These are phyloP conservation scores for Knoxia roxburghii DNA, from an alignment of 257 asterid species.

Conservation along the genomic window DNA sequence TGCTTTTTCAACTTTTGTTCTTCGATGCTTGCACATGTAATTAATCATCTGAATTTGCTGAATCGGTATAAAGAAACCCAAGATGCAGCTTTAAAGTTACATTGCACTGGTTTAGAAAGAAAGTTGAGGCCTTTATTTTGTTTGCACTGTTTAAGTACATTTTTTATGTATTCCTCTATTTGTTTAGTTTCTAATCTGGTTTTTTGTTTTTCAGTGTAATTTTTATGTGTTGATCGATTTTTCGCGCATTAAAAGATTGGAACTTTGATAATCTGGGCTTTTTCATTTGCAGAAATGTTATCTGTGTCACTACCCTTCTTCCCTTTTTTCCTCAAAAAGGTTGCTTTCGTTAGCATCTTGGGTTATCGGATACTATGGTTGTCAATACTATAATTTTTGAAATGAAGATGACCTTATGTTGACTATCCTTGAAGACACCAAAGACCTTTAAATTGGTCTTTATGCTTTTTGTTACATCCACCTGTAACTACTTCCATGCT, in stretches of 20 bases:
- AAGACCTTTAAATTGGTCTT: too few relatives aligned
- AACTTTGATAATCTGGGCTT: not conserved
- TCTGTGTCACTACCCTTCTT: not conserved
- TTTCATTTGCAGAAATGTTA: not conserved
- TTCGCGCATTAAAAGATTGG: not conserved
- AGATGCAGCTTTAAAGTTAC: not conserved
- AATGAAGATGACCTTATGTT: not conserved
- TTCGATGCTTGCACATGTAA: not conserved
- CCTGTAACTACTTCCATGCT: not conserved
- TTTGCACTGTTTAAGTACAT: not conserved
- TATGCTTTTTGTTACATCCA: not conserved
- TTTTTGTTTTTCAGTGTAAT: not conserved
- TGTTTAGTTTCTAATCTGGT: not conserved
- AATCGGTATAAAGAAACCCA: not conserved
- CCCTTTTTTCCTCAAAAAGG: not conserved
- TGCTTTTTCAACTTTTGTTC: not conserved
- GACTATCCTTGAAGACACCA: not conserved
- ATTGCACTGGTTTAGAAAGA: not conserved
- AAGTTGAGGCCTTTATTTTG: not conserved
- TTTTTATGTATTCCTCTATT: not conserved
- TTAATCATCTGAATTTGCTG: not conserved
- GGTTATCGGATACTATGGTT: not conserved
- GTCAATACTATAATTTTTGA: too few relatives aligned
- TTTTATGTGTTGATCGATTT: not conserved
- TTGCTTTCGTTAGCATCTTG: not conserved